phyloP scores from a whole-genome alignment of 1,284 basidiomycete genomes.

The Cryptococcus wingfieldii region DNA sequence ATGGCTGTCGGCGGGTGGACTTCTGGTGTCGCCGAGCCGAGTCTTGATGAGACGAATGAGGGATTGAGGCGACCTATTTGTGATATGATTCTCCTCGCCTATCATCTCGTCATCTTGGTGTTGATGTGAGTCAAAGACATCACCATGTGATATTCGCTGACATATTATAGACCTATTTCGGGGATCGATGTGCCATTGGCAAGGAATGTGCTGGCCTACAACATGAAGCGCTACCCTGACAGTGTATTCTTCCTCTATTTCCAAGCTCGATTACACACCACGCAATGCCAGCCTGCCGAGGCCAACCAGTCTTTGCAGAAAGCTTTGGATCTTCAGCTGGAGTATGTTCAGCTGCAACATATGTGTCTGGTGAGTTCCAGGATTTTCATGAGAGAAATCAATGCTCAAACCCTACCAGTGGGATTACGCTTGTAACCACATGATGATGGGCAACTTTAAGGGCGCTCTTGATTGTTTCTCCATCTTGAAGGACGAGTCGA shows the following conservation, averaged over 20 bases:
- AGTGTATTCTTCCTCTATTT: constrained; percentile 90
- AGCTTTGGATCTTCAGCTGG: constrained; percentile 49
- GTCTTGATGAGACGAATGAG: constrained; percentile 60
- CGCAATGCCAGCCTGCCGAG: constrained; percentile 67
- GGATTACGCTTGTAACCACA: constrained; percentile 76
- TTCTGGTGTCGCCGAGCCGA: constrained; percentile 54
- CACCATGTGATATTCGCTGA: not conserved
- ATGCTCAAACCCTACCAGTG: constrained; percentile 49
- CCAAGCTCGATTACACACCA: constrained; percentile 75
- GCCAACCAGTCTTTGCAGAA: constrained; percentile 43
- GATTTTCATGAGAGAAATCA: not conserved
- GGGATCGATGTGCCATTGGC: constrained; percentile 72
- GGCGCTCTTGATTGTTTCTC: constrained; percentile 63
- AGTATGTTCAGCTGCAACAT: constrained; percentile 51
- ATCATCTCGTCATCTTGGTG: constrained; percentile 82
- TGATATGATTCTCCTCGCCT: constrained; percentile 83
- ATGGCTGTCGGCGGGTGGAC: constrained; percentile 83
- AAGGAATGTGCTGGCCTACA: constrained; percentile 71
- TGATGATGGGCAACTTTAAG: constrained; percentile 65
- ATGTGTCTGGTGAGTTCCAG: constrained; percentile 47
- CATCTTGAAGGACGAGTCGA: constrained; percentile 60
- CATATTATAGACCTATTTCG: constrained; percentile 55
- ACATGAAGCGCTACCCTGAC: constrained; percentile 59
- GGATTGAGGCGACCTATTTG: constrained; percentile 79
- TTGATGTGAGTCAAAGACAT: constrained; percentile 55